phyloP scores from a whole-genome alignment of 1,139 yeast genomes.

The Spathaspora sp. region DNA sequence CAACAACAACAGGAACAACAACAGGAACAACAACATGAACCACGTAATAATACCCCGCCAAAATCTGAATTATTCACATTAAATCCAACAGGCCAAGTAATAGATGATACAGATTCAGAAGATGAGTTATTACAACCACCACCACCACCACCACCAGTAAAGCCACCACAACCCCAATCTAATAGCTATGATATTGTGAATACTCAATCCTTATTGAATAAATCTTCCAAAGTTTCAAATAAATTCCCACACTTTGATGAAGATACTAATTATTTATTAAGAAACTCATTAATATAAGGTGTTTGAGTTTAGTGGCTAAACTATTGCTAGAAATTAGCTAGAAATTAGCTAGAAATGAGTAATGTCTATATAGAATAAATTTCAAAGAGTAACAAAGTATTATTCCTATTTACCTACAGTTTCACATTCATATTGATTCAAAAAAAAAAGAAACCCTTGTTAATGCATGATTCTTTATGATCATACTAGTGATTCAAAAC shows the following conservation, averaged over 20 bases:
- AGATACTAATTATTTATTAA: slow-evolving; percentile 1
- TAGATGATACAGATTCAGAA: not conserved
- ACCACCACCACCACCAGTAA: not conserved
- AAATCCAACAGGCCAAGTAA: not conserved
- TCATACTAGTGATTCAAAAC: too few relatives aligned
- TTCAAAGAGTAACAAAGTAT: too few relatives aligned
- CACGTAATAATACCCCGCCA: not conserved
- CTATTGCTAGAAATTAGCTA: too few relatives aligned
- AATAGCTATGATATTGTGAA: not conserved
- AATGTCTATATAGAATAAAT: too few relatives aligned
- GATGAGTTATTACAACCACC: not conserved
- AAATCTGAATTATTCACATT: not conserved
- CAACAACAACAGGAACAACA: not conserved
- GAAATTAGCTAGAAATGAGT: too few relatives aligned
- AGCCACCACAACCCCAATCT: not conserved
- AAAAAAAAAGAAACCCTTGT: too few relatives aligned
- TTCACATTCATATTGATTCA: too few relatives aligned
- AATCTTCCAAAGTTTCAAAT: not conserved
- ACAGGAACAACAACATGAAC: not conserved
- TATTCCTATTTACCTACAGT: too few relatives aligned
- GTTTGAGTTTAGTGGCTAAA: too few relatives aligned
- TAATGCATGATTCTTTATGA: too few relatives aligned
- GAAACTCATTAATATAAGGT: too few relatives aligned
- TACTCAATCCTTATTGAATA: not conserved
- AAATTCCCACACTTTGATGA: not conserved